Conservation (phyloP, 2,329 filamentous ascomycete species). For the Fusarium scirpi region DNA sequence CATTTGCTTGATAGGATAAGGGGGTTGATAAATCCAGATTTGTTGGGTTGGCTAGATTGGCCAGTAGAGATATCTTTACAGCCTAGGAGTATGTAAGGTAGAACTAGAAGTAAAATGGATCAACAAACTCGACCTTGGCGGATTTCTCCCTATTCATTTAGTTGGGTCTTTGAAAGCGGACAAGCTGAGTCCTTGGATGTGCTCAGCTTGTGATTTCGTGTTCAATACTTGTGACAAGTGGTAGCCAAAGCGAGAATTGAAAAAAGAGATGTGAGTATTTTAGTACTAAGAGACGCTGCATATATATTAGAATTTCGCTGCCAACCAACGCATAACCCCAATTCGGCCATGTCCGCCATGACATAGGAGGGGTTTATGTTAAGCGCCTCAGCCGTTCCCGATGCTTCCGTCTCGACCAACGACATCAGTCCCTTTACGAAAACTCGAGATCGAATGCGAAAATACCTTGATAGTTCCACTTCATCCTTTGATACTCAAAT, state of each 20-base stretch:
- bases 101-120: conserved; percentile 6
- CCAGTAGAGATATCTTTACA: conserved; percentile 36
- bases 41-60: conserved; percentile 45
- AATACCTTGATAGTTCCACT: conserved; percentile 18
- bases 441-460: conserved; percentile 22
- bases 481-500: neutral
- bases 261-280: neutral
- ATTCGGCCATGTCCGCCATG: conserved; percentile 4
- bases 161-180: neutral
- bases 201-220: too few species aligned
- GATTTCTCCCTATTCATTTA: neutral
- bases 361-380: conserved; percentile 21
- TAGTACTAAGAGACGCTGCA: neutral
- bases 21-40: conserved; percentile 30
- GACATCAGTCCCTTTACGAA: conserved; percentile 18
- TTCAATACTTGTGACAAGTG: neutral
- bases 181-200: neutral
- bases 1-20: conserved; percentile 44
- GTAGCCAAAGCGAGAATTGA: neutral
- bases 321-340: neutral
- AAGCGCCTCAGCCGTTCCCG: conserved; percentile 11
- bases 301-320: neutral
- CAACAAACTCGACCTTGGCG: neutral
- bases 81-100: conserved; percentile 14
- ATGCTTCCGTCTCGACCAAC: conserved; percentile 18